phyloP scores from a whole-genome alignment of 805 yeast genomes.

The Kazachstania taianensis region DNA sequence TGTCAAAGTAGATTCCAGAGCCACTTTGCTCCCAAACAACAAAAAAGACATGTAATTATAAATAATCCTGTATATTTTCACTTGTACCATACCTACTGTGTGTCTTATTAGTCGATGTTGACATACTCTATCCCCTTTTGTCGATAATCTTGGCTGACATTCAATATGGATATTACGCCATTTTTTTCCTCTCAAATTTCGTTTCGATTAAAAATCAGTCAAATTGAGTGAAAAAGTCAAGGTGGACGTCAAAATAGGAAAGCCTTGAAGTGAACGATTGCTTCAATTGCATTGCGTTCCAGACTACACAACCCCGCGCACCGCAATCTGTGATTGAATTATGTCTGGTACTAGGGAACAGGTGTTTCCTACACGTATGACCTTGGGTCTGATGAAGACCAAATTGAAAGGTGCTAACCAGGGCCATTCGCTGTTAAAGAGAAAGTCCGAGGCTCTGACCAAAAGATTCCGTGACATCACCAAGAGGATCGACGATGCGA shows the following conservation, averaged over 20 bases:
- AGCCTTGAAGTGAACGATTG: not conserved
- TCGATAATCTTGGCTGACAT: no score
- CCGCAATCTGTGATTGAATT: no score
- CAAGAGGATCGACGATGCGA: conserved; percentile 85
- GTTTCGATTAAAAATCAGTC: not conserved
- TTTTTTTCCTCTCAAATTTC: no score
- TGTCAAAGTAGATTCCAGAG: conserved; percentile 27
- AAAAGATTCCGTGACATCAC: conserved; percentile 95
- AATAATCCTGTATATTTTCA: no score
- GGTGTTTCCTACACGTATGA: conserved; percentile 97
- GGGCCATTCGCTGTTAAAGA: conserved; percentile 85
- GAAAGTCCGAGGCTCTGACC: conserved; percentile 95
- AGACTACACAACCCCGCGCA: not conserved
- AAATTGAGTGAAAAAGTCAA: not conserved
- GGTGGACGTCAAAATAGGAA: not conserved
- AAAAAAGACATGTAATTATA: no score
- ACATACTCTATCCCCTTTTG: no score
- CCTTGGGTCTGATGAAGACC: conserved; percentile 86
- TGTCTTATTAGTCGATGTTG: no score
- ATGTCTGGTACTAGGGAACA: conserved; percentile 57
- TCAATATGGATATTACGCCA: no score
- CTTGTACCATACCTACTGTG: no score
- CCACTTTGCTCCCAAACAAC: no score
- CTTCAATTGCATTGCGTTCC: not conserved
- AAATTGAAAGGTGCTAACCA: conserved; percentile 96